A percentile compares a stretch with the other conserved stretches of the same genome.
Evolutionary conservation across 148 eudicot species (phyloP).

Genomic region (Agrostemma githago): DNA sequence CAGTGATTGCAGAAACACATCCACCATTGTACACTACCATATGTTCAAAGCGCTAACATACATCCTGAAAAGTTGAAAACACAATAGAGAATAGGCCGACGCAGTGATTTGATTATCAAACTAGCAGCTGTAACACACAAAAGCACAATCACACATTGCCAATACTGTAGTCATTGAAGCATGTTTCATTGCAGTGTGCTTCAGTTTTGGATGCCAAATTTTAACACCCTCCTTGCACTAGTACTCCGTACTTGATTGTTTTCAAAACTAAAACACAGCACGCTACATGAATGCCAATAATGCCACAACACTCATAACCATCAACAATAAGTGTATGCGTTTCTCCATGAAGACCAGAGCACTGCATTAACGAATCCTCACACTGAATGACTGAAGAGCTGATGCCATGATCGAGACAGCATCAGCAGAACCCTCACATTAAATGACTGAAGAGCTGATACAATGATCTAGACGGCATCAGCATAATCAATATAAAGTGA

Average conservation of each 20-base stretch:
- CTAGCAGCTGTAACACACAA: not conserved
- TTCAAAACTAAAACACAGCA: not conserved
- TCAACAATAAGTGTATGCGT: not conserved
- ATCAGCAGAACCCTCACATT: too few species aligned
- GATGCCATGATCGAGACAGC: too few species aligned
- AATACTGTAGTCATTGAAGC: too few species aligned
- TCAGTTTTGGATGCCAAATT: not conserved
- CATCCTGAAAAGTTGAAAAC: not conserved
- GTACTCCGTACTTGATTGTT: not conserved
- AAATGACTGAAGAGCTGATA: not conserved
- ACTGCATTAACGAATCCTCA: not conserved
- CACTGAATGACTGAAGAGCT: too few species aligned
- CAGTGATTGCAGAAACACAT: too few species aligned
- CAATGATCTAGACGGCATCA: not conserved
- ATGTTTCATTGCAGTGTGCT: too few species aligned
- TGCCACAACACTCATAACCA: not conserved
- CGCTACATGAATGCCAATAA: not conserved
- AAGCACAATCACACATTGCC: not conserved
- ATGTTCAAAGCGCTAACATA: not conserved
- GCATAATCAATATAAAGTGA: not conserved
- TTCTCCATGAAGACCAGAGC: not conserved
- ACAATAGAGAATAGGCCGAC: not conserved
- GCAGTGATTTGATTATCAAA: not conserved
- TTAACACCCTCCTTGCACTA: not conserved
- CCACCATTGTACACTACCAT: not conserved